phyloP scores from a whole-genome alignment of 768 basidiomycete genomes.

The Boletus reticulatus region DNA sequence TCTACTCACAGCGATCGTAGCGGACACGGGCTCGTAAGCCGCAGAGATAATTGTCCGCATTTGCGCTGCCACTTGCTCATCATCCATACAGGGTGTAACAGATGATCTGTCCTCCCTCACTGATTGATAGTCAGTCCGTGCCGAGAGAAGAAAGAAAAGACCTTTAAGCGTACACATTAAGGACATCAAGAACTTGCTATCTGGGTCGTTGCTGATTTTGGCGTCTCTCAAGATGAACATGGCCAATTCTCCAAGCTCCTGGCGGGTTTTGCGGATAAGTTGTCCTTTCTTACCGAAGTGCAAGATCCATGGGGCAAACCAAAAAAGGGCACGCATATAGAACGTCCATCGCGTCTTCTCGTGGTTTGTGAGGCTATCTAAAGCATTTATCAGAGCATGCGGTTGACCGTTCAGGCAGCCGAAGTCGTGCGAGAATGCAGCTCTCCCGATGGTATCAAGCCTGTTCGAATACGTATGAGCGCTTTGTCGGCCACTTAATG shows the following conservation, averaged over 20 bases:
- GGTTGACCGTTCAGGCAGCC: conserved; percentile 49
- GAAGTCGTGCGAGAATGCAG: conserved; percentile 66
- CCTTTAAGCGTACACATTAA: conserved; percentile 44
- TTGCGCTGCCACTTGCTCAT: conserved; percentile 54
- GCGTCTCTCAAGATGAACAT: conserved; percentile 55
- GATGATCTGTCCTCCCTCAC: conserved; percentile 45
- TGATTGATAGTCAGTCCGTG: conserved; percentile 13
- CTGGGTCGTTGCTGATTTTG: conserved; percentile 41
- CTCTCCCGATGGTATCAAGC: conserved; percentile 56
- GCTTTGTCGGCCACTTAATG: neutral
- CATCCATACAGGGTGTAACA: conserved; percentile 38
- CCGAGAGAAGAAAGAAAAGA: neutral
- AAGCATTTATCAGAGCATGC: conserved; percentile 47
- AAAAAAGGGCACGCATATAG: conserved; percentile 63
- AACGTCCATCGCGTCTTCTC: conserved; percentile 57
- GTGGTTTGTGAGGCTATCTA: conserved; percentile 61
- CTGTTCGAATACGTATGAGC: conserved; percentile 26
- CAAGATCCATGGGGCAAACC: conserved; percentile 55
- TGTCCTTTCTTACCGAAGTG: conserved; percentile 56
- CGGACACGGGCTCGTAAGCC: conserved; percentile 42
- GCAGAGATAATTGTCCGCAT: conserved; percentile 65
- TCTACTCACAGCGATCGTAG: conserved; percentile 32
- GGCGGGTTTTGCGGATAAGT: conserved; percentile 53
- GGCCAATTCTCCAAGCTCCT: conserved; percentile 52
- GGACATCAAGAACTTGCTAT: conserved; percentile 50